Evolutionary conservation across 805 yeast species (phyloP), one percentile per base, ranked within the genome.

Genomic region (Diddensiella transvaalensis): DNA sequence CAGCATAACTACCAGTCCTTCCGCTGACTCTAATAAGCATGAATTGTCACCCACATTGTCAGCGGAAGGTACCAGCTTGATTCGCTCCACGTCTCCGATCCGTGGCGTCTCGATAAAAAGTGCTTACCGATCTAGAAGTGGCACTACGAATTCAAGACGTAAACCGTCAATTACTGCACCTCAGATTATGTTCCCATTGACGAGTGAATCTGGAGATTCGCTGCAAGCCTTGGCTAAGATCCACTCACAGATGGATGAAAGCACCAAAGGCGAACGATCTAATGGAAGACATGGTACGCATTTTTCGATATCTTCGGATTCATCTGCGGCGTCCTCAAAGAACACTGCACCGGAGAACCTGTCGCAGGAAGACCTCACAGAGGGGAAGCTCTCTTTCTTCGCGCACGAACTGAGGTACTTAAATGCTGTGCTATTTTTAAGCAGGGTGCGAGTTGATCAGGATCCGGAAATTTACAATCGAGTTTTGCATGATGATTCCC

Each of bases 401-500:
- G 43, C 54, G 1, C 21, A 44, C 6, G 56, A 54, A 24, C 22
- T 54, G 26, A 30, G 24, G 24, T 54, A 54, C 46, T 43, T 52
- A 3, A 50, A 52, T 30, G 48, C 47, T 33, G 56, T 53, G 19
- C 48, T 44, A 24, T 52, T 30, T 21, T 41, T 54, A 13, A 47
- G 55, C 35, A 39, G 45, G 35, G 23, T 45, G 42, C 48, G 51
- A 15, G 42, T 44, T 8, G 23, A 32, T 18, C 23, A 45, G 21
- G 21, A 46, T n/a, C 50, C 50, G 4, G 19, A 40, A 4, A 8
- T 17, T 33, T 50, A 37, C 38, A 19, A 36, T 21, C 42, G 49
- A 19, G 44, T 39, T 38, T 41, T 55, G 42, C 33, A 40, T 22
- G 40, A 35, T 18, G 51, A 45, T 22, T 40, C 35, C 15, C 43